Base-by-base conservation (phyloP, 208 protist genomes). In the Wallacemonas sp. region DNA sequence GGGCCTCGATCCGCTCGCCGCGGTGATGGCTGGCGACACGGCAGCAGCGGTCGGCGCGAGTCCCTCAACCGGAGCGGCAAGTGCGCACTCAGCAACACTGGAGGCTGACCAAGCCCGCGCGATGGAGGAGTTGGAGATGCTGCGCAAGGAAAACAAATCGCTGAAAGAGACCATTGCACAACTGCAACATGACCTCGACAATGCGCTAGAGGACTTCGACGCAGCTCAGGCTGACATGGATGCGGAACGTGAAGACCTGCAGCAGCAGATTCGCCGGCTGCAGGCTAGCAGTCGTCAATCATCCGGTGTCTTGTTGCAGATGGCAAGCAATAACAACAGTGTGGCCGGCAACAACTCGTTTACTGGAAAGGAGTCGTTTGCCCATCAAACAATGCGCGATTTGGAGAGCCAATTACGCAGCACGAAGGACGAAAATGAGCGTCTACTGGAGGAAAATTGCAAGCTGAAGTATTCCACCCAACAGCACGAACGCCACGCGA, bases 81-180 rank as follows among this genome's bases (percentile, higher is more conserved):
- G 27, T 36, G 34, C 42, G 52, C 34, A 45, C 36, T 5, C 34
- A 17, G 30, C 10, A 3, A 24, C 26, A 6, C 50, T 32, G 13
- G 6, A 66, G 29, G 26, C 57, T 0, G 48, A 58, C 6, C 46
- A 64, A 8, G 38, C 21, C 17, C 22, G 50, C 12, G 38, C 68
- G 15, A 45, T 81, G 45, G 48, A 60, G 19, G 83, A 92, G 62
- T 6, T 91, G 22, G 60, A 46, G 17, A 24, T 48, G 8, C 59
- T 92, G 12, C 77, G 71, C 32, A 61, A 66, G 19, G 83, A 91
- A 52, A 94, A 89, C 71, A 63, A 21, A 10, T 52, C 69, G 50
- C 68, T 89, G 1, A 90, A 85, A 66, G 65, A 76, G 30, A 79
- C 55, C 36, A 82, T 89, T 37, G 69, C 59, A 2, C 21, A 72